These are phyloP conservation scores for Zygnema cylindricum DNA, from an alignment of 139 green algal genomes.

Conservation along the genomic window DNA sequence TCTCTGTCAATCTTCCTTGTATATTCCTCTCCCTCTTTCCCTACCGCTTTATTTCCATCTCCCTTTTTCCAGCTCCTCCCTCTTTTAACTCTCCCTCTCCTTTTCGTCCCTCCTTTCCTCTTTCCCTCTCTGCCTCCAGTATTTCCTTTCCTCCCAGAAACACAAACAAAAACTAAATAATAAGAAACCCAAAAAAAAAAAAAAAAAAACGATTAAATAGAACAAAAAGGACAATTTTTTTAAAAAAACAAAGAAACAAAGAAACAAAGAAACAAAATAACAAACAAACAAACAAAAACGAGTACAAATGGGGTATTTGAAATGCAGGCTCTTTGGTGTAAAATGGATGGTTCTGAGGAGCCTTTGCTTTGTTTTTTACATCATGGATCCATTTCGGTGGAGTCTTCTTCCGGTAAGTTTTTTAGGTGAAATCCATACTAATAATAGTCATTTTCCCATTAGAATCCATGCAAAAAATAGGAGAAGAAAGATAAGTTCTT, in stretches of 20 bases:
- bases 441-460: not conserved
- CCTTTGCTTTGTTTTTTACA: not conserved
- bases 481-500: not conserved
- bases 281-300: not conserved
- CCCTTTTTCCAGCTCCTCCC: no score
- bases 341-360: not conserved
- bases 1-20: no score
- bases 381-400: not conserved
- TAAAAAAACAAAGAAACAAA: not conserved
- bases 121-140: no score
- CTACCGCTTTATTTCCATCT: no score
- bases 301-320: not conserved
- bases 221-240: not conserved
- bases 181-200: no score
- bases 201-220: not conserved
- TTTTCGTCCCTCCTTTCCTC: no score
- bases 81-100: no score
- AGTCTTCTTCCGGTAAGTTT: not conserved
- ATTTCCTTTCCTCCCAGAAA: no score
- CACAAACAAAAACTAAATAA: no score
- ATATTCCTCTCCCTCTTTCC: no score
- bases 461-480: not conserved
- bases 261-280: not conserved
- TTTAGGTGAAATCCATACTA: not conserved
- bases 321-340: not conserved